phyloP scores from a whole-genome alignment of 1,139 yeast species.

The Debaryomycetaceae sp. region DNA sequence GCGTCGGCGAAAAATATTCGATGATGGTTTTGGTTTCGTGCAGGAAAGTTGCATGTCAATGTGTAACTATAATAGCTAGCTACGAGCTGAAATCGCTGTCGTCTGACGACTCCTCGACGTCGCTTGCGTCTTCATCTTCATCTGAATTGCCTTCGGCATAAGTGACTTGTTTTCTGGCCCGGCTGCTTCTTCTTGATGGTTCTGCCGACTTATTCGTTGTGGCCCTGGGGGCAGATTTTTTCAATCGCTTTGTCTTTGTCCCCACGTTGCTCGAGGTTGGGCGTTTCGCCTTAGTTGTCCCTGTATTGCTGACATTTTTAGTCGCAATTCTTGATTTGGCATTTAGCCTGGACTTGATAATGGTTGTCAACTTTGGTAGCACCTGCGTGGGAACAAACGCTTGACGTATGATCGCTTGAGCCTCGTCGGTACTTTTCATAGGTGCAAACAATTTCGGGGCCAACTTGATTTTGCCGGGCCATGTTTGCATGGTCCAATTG shows the following conservation, averaged over 20 bases:
- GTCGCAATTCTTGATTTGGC: too few species aligned
- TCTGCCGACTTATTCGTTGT: constrained; percentile 47
- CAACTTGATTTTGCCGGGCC: constrained; percentile 74
- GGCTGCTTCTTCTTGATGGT: constrained; percentile 41
- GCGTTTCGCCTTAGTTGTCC: constrained; percentile 9
- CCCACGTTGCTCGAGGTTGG: constrained; percentile 8
- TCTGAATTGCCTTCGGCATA: constrained; percentile 34
- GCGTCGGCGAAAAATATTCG: too few species aligned
- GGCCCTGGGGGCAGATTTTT: too few species aligned
- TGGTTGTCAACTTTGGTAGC: constrained; percentile 23
- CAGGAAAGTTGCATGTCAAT: too few species aligned
- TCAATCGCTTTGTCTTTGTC: constrained; percentile 5
- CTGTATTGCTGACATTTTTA: not conserved
- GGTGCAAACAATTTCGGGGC: constrained; percentile 64
- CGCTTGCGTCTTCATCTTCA: constrained; percentile 16
- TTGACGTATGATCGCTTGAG: constrained; percentile 40
- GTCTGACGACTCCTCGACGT: constrained; percentile 5
- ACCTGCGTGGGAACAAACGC: constrained; percentile 47
- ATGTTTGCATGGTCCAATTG: constrained; percentile 70
- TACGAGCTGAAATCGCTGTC: constrained; percentile 1
- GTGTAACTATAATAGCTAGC: too few species aligned
- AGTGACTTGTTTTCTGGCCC: constrained; percentile 34
- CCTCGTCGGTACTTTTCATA: constrained; percentile 43
- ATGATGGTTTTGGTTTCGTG: too few species aligned
- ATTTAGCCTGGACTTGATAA: constrained; percentile 22